These are phyloP conservation scores for Pichia californica DNA, from an alignment of 805 yeast genomes.

Conservation along the genomic window DNA sequence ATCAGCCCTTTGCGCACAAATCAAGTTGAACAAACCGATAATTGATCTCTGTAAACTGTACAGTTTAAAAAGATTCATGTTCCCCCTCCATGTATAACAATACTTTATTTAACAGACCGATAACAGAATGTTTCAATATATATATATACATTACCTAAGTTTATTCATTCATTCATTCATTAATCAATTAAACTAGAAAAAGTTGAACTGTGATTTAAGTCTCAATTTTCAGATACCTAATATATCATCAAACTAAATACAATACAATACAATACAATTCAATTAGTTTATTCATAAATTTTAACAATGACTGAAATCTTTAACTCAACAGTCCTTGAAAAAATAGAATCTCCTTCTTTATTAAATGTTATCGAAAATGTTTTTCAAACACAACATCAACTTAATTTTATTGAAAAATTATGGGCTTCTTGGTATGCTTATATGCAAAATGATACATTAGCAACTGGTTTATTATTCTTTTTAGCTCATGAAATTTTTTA, in stretches of 20 bases:
- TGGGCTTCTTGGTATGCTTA: constrained; percentile 55
- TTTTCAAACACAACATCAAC: constrained; percentile 34
- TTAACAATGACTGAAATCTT: constrained; percentile 29
- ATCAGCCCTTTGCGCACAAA: not conserved
- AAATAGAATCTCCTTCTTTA: constrained; percentile 24
- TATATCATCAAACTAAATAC: too few species aligned
- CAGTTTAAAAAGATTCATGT: not conserved
- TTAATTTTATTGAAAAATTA: constrained; percentile 37
- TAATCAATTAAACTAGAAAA: too few species aligned
- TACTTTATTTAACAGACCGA: too few species aligned
- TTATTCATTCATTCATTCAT: too few species aligned
- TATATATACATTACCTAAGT: too few species aligned
- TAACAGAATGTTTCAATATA: too few species aligned
- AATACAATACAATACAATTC: too few species aligned
- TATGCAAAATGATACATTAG: constrained; percentile 48
- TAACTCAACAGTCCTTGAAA: constrained; percentile 25
- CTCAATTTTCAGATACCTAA: too few species aligned
- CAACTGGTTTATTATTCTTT: constrained; percentile 52
- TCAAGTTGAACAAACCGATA: too few species aligned
- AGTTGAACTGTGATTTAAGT: too few species aligned
- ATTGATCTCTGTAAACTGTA: too few species aligned
- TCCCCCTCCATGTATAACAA: not conserved
- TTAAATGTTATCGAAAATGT: constrained; percentile 32
- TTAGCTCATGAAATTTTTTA: constrained; percentile 50
- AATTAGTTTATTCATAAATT: too few species aligned